phyloP scores from a whole-genome alignment of 2,329 filamentous ascomycete genomes.

The Colletotrichum nymphaeae region DNA sequence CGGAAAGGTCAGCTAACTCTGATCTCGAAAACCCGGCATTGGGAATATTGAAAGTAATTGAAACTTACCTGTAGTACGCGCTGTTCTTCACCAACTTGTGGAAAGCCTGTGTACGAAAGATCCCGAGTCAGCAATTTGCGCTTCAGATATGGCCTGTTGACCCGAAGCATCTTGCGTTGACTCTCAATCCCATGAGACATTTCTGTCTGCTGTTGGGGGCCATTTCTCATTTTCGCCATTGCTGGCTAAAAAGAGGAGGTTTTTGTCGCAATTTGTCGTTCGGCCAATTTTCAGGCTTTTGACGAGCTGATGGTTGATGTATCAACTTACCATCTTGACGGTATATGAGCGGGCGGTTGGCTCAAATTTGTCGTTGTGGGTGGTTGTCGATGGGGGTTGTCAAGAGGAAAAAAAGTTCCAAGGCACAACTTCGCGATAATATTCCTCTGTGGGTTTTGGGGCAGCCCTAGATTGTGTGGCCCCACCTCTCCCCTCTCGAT shows the following conservation, averaged over 20 bases:
- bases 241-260: constrained; percentile 44
- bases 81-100: constrained; percentile 97
- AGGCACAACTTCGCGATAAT: constrained; percentile 36
- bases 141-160: constrained; percentile 80
- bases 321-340: constrained; percentile 78
- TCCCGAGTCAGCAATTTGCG: constrained; percentile 99
- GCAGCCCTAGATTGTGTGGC: constrained; percentile 50
- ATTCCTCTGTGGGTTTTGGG: constrained; percentile 54
- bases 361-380: constrained; percentile 34
- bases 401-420: constrained; percentile 35
- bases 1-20: constrained; percentile 4
- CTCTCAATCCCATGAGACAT: constrained; percentile 64
- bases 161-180: constrained; percentile 99
- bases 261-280: constrained; percentile 3
- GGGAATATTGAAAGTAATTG: neutral
- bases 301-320: constrained; percentile 20
- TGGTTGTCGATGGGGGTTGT: constrained; percentile 44
- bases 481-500: constrained; percentile 32
- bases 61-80: constrained; percentile 95
- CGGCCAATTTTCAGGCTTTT: neutral
- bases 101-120: constrained; percentile 78
- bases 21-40: neutral
- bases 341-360: constrained; percentile 50
- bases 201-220: constrained; percentile 49
- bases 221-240: constrained; percentile 38